Evolutionary conservation across 768 basidiomycete species (phyloP).

Genomic region (Leccinum incarnatum): DNA sequence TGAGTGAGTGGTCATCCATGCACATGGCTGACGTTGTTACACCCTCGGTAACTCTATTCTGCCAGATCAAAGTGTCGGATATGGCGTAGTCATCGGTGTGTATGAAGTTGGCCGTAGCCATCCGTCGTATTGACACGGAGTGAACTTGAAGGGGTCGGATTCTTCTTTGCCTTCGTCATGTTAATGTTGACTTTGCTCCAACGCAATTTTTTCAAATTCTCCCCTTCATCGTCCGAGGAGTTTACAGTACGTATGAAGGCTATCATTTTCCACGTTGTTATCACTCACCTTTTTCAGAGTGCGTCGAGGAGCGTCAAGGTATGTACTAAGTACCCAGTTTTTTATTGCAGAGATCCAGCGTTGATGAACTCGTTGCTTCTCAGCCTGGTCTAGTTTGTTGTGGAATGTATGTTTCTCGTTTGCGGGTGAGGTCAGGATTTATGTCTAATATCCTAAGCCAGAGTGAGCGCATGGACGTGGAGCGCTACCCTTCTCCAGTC

Average conservation of each 20-base stretch:
- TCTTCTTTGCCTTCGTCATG: slow-evolving; percentile 50
- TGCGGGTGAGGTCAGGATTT: neutral
- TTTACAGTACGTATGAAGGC: slow-evolving; percentile 36
- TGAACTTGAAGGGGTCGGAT: slow-evolving; percentile 40
- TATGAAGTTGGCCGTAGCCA: neutral
- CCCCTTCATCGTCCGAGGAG: slow-evolving; percentile 47
- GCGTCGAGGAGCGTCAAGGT: slow-evolving; percentile 48
- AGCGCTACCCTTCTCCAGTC: slow-evolving; percentile 55
- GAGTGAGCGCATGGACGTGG: slow-evolving; percentile 57
- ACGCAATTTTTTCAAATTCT: slow-evolving; percentile 44
- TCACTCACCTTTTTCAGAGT: slow-evolving; percentile 27
- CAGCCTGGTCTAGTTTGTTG: slow-evolving; percentile 50
- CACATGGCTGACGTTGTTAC: neutral
- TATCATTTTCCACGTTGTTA: neutral
- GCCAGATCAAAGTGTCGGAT: slow-evolving; percentile 45
- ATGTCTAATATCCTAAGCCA: slow-evolving; percentile 9
- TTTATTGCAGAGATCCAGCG: neutral
- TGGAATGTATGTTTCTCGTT: slow-evolving; percentile 37
- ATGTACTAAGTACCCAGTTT: neutral
- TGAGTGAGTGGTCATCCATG: slow-evolving; percentile 26
- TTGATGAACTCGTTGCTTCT: neutral
- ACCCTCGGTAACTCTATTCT: neutral
- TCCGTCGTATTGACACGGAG: neutral
- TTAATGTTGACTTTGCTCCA: slow-evolving; percentile 44
- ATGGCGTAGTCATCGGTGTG: slow-evolving; percentile 48